Evolutionary conservation across 495 filamentous ascomycete species (phyloP).

Genomic region (Neurospora hispaniola): DNA sequence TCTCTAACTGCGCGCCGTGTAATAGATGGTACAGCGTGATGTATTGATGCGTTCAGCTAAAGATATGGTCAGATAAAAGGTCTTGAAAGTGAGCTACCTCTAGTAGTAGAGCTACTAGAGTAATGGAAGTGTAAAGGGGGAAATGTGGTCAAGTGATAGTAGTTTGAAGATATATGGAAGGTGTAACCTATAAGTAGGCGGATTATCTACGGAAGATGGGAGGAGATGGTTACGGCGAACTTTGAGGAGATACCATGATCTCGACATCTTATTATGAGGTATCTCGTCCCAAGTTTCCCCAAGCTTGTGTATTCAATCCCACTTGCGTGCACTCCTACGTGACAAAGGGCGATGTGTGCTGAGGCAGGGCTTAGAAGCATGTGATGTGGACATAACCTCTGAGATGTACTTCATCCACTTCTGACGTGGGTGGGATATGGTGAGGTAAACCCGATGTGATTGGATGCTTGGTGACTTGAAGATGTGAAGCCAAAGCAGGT

Average conservation of each 20-base stretch:
- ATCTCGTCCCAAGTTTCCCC: neutral
- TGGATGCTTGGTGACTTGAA: neutral
- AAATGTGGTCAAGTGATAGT: neutral
- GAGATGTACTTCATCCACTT: neutral
- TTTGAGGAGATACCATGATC: neutral
- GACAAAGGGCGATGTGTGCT: neutral
- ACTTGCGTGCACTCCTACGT: neutral
- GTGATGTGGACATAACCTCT: neutral
- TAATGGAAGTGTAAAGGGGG: neutral
- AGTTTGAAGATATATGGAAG: neutral
- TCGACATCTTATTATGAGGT: neutral
- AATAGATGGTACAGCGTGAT: conserved; percentile 26
- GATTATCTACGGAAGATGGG: neutral
- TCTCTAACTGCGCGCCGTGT: conserved; percentile 32
- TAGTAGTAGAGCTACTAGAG: neutral
- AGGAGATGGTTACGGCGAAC: neutral
- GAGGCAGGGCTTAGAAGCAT: neutral
- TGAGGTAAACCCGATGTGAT: neutral
- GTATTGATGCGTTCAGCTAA: conserved; percentile 38
- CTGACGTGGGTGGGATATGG: neutral
- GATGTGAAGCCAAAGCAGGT: neutral
- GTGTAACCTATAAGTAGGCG: neutral
- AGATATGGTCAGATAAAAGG: neutral
- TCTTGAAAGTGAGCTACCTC: neutral
- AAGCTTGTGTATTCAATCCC: neutral